Evolutionary conservation across 208 protist species (phyloP).

Genomic region (Wallacemonas collosoma): DNA sequence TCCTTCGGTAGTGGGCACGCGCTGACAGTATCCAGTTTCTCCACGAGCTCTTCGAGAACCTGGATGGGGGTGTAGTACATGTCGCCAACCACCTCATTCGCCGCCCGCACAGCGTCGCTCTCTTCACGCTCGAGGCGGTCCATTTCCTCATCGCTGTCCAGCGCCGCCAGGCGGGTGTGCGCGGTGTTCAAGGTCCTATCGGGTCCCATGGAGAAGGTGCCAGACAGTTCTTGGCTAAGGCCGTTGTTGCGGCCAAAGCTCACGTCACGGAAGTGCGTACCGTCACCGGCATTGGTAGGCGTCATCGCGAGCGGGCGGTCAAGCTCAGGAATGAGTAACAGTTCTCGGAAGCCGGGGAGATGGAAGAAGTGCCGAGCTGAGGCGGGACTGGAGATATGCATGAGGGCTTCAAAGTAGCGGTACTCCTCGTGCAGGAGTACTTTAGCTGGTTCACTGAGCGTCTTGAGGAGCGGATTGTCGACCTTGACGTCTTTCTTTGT

Average conservation of each 20-base stretch:
- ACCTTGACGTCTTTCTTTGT: constrained; percentile 33
- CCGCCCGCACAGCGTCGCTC: neutral
- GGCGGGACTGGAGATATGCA: constrained; percentile 44
- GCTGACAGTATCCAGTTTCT: constrained; percentile 35
- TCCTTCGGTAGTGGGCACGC: constrained; percentile 22
- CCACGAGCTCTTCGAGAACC: constrained; percentile 43
- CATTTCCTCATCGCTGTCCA: constrained; percentile 5
- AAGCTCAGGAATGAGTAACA: constrained; percentile 41
- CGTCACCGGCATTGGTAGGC: neutral
- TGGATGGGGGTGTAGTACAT: constrained; percentile 49
- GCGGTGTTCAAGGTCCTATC: neutral
- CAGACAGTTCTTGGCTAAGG: constrained; percentile 21
- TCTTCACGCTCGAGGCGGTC: neutral
- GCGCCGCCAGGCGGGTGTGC: neutral
- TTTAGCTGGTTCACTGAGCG: constrained; percentile 33
- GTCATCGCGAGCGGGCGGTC: constrained; percentile 8
- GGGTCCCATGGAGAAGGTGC: neutral
- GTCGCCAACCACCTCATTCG: neutral
- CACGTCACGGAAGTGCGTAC: constrained; percentile 5
- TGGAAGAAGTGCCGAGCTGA: constrained; percentile 56
- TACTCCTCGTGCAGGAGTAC: constrained; percentile 52
- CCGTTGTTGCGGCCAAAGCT: constrained; percentile 23
- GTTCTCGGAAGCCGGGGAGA: constrained; percentile 52
- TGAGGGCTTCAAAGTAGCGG: constrained; percentile 46
- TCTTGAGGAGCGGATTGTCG: constrained; percentile 48